phyloP scores from a whole-genome alignment of 371 early-diverging fungal species.

The Rhizopus arrhizus region DNA sequence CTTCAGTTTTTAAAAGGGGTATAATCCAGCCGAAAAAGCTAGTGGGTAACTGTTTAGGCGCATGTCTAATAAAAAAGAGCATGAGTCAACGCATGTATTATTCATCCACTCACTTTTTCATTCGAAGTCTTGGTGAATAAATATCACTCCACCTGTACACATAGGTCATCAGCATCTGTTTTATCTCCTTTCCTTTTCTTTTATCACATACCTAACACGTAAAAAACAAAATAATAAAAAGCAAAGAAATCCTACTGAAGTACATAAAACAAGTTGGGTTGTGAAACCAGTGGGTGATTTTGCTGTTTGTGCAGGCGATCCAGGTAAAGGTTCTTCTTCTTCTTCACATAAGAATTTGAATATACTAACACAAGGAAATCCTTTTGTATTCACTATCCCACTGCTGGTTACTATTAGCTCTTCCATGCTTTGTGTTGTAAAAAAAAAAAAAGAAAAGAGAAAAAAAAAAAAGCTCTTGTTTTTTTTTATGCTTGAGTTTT shows the following conservation, averaged over 20 bases:
- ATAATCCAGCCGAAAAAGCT: slow-evolving; percentile 68
- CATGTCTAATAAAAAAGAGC: slow-evolving; percentile 38
- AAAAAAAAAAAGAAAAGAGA: too few species aligned
- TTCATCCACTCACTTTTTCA: slow-evolving; percentile 51
- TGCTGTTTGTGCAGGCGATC: slow-evolving; percentile 44
- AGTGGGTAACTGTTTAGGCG: slow-evolving; percentile 53
- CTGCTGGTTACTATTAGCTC: background rate
- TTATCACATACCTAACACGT: slow-evolving; percentile 38
- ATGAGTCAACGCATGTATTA: slow-evolving; percentile 1
- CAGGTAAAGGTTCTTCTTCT: slow-evolving; percentile 44
- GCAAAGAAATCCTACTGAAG: slow-evolving; percentile 42
- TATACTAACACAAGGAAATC: slow-evolving; percentile 28
- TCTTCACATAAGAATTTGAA: slow-evolving; percentile 32
- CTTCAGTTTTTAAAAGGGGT: slow-evolving; percentile 55
- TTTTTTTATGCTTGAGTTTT: too few species aligned
- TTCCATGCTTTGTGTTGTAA: too few species aligned
- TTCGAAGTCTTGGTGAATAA: slow-evolving; percentile 66
- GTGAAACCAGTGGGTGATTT: slow-evolving; percentile 49
- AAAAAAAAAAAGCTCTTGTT: background rate
- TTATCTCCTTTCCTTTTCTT: background rate
- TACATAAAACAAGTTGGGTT: slow-evolving; percentile 50
- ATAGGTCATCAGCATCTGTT: background rate
- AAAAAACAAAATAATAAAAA: slow-evolving; percentile 49
- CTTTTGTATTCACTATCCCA: background rate
- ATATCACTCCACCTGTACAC: slow-evolving; percentile 53